These are phyloP conservation scores for Flaveria brownii DNA, from an alignment of 129 eudicot species.

Conservation along the genomic window DNA sequence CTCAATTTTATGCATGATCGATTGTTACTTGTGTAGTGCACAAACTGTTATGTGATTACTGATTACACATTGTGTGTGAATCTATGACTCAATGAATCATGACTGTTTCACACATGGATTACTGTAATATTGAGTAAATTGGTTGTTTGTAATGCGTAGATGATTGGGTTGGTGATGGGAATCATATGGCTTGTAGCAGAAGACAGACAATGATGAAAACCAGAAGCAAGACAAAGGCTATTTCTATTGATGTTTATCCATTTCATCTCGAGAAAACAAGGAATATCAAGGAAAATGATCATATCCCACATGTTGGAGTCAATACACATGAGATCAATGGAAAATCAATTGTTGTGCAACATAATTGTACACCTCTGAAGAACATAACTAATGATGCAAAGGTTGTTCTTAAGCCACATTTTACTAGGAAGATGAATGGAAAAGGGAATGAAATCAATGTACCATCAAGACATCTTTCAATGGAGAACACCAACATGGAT, in stretches of 20 bases:
- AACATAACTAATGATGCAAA: too few species aligned
- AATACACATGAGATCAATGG: too few species aligned
- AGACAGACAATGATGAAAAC: conserved; percentile 23
- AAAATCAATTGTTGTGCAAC: too few species aligned
- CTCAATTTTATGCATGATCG: not conserved
- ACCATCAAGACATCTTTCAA: too few species aligned
- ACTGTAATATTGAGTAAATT: conserved; percentile 4
- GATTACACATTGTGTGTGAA: not conserved
- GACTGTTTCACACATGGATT: not conserved
- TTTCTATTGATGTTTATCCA: conserved; percentile 13
- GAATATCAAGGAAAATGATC: not conserved
- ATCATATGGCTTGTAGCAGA: conserved; percentile 23
- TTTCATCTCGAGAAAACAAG: conserved; percentile 16
- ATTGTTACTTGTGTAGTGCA: not conserved
- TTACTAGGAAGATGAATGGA: too few species aligned
- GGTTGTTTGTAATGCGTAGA: conserved; percentile 22
- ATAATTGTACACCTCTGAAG: too few species aligned
- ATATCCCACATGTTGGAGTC: too few species aligned
- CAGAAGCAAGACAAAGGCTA: conserved; percentile 23
- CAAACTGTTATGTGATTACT: not conserved
- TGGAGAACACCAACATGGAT: too few species aligned
- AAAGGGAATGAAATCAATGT: too few species aligned
- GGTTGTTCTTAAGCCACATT: too few species aligned
- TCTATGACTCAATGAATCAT: conserved; percentile 1
- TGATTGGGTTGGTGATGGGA: conserved; percentile 26